Evolutionary conservation across 1,284 basidiomycete genomes (phyloP).

Genomic region (Ceratobasidium theobromae): DNA sequence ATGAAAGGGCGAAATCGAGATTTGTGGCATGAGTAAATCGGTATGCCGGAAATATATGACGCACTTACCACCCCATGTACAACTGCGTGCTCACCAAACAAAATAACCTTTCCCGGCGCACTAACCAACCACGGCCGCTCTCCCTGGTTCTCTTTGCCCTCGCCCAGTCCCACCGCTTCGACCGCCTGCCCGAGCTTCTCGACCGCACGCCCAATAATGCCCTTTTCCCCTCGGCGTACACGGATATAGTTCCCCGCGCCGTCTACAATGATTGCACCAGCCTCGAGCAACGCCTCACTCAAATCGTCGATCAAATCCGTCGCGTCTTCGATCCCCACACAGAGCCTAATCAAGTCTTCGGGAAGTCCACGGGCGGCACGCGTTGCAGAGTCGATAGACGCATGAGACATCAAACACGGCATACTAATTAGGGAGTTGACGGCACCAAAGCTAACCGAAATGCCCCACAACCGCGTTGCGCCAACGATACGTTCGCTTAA

Average conservation of each 20-base stretch:
- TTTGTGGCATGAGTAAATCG: no score
- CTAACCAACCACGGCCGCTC: constrained; percentile 71
- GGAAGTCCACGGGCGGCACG: constrained; percentile 93
- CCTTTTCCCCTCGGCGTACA: constrained; percentile 39
- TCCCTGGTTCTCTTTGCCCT: constrained; percentile 35
- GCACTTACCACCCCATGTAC: constrained; percentile 90
- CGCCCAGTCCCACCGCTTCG: constrained; percentile 41
- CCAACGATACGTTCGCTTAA: constrained; percentile 93
- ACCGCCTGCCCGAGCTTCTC: constrained; percentile 58
- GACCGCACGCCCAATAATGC: constrained; percentile 61
- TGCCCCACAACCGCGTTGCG: constrained; percentile 92
- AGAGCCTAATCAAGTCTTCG: constrained; percentile 96
- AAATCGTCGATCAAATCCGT: constrained; percentile 94
- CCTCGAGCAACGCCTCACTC: constrained; percentile 86
- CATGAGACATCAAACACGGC: constrained; percentile 99
- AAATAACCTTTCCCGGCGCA: constrained; percentile 96
- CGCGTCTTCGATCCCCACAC: constrained; percentile 97
- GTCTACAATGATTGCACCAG: constrained; percentile 72
- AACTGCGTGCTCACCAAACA: constrained; percentile 99
- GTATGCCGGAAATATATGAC: neutral
- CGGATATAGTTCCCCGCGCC: constrained; percentile 32
- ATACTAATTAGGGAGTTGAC: constrained; percentile 99
- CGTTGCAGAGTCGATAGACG: constrained; percentile 92
- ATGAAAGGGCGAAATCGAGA: neutral
- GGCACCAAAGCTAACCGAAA: constrained; percentile 96